Base-by-base conservation (phyloP, 73 alveolate species). In the Symbiodinium pilosum region DNA sequence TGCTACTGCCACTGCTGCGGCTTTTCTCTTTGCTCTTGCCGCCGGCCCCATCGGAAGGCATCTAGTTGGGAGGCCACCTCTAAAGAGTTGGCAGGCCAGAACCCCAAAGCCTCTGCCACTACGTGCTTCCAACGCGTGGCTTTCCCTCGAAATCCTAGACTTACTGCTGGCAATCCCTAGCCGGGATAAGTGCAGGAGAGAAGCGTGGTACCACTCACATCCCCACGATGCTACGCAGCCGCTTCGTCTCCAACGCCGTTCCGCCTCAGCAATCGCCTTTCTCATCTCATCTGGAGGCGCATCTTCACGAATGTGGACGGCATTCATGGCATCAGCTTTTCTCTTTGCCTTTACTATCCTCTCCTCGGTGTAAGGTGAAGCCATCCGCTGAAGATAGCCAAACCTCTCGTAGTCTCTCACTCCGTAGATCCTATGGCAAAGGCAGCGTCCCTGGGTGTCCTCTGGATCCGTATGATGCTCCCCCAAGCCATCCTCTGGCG, bases 401-500 rank as follows among this genome's bases (percentile, higher is more conserved):
- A 34, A 75, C 52, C 21, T 5, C 47, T 28, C 24, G 47, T 34
- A 75, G 39, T 28, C 47, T 0, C 87, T 0, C 16, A 30, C 51
- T 9, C 87, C 87, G 2, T 75, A 75, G 52, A 75, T 75, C 87
- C 52, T 28, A 28, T 28, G 87, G 47, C 87, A 75, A n/a, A 30
- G 36, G 87, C 87, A 75, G 18, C 11, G 52, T 28, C 51, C 87
- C 43, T n/a, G 7, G 52, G 43, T 26, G 36, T 75, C 87, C 9
- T 75, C 87, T 6, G 87, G 87, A n/a, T 75, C 47, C 1, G 11
- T 3, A n/a, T 11, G 30, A 75, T 75, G 87, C 47, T 75, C 9
- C 26, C 87, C 87, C 43, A 75, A 51, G 30, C 87, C 87, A 75
- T 75, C 87, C 47, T 75, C n/a, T n/a, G 87, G 21, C 11, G 43